Evolutionary conservation across 257 asterid genomes (phyloP), one percentile per base, ranked within the genome.

Genomic region (Cordia subcordata): DNA sequence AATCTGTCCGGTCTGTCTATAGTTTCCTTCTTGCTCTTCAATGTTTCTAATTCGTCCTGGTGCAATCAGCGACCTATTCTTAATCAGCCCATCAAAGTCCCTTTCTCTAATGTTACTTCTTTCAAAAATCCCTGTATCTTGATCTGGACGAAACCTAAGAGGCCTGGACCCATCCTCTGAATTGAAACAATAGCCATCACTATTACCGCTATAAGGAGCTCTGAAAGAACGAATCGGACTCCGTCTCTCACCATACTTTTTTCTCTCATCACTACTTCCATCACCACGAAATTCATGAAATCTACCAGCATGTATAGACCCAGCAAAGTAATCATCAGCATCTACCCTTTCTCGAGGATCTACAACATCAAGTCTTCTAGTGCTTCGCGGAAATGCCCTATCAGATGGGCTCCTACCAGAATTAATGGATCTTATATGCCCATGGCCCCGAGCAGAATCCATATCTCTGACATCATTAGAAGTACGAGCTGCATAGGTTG

Each of bases 201-300:
- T 68, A 20, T 80, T 90, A 64, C 65, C 72, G 21, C 44, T 62
- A 62, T 78, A 85, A 76, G 69, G 60, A 14, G 92, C 76, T 40
- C 88, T 81, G 57, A 81, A 78, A 5, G 87, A 37, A 56, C 81
- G 90, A 44, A 62, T 37, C 45, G 69, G 61, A 52, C 82, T 82
- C 57, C 90, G 77, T 64, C 96, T 78, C 62, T 79, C 97, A 18
- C 78, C 69, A 65, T 67, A 81, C 75, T 86, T 90, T 64, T 94
- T 84, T 70, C 95, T 77, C 66, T 86, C 94, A 55, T 84, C 95
- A 23, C 71, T 72, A 58, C 67, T 68, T 47, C 81, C 87, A 62
- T 79, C 84, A 32, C 74, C 69, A 37, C 76, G 80, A 57, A 75
- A 70, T 53, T 75, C 81, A 23, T 70, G 76, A 59, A 73, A 81